Evolutionary conservation across 345 rosid genomes (phyloP).

Genomic region (Lumnitzera racemosa): DNA sequence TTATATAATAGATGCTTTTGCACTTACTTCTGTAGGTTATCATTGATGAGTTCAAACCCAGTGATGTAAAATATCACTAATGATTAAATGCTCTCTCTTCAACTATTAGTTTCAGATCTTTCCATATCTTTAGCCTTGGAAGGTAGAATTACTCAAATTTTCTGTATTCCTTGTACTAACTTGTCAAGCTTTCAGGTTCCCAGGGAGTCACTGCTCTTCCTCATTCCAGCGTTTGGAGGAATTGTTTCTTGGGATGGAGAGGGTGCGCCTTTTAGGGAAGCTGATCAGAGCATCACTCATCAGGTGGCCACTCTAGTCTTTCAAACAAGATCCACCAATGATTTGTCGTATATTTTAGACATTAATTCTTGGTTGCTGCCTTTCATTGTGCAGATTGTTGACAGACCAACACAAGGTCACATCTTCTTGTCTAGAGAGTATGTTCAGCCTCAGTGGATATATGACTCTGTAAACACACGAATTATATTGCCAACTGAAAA

Average conservation of each 20-base stretch:
- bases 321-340: neutral
- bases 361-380: conserved; percentile 3
- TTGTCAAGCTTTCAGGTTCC: conserved; percentile 54
- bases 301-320: conserved; percentile 40
- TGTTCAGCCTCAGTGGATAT: conserved; percentile 95
- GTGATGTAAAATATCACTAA: no score
- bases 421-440: conserved; percentile 70
- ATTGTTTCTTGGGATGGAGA: conserved; percentile 94
- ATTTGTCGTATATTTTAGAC: neutral
- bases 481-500: conserved; percentile 63
- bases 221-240: conserved; percentile 94
- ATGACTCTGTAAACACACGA: conserved; percentile 72
- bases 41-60: no score
- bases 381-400: conserved; percentile 62
- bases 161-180: neutral
- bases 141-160: neutral
- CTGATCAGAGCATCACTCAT: conserved; percentile 79
- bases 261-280: conserved; percentile 73
- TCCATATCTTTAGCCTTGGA: no score
- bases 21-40: no score
- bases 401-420: conserved; percentile 85
- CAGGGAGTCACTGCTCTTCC: conserved; percentile 83
- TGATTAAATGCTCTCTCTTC: no score
- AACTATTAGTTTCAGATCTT: no score
- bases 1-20: no score